phyloP scores from a whole-genome alignment of 2,329 filamentous ascomycete species.

The Aspergillus pseudoviridinutans region DNA sequence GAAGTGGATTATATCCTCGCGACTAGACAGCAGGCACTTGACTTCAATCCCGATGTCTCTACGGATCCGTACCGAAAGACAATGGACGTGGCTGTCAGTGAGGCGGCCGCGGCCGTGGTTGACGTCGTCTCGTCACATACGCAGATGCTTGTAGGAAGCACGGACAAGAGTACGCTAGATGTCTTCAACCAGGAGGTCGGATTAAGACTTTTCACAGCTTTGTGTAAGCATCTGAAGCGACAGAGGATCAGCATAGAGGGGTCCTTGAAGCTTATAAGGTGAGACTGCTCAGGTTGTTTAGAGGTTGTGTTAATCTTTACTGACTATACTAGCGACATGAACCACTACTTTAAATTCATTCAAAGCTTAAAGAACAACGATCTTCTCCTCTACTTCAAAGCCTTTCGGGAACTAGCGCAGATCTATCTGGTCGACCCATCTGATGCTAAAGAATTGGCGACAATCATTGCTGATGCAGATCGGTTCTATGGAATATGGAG shows the following conservation, averaged over 20 bases:
- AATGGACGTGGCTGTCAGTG: slow-evolving; percentile 61
- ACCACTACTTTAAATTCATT: slow-evolving; percentile 84
- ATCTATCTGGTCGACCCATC: slow-evolving; percentile 87
- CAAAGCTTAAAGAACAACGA: slow-evolving; percentile 76
- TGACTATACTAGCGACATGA: slow-evolving; percentile 69
- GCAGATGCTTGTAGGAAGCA: slow-evolving; percentile 87
- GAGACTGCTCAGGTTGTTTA: slow-evolving; percentile 11
- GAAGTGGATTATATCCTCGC: slow-evolving; percentile 95
- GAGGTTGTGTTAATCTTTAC: not conserved
- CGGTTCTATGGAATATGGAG: slow-evolving; percentile 89
- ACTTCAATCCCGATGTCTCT: slow-evolving; percentile 72
- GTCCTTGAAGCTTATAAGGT: slow-evolving; percentile 81
- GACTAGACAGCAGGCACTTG: slow-evolving; percentile 77
- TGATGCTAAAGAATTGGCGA: slow-evolving; percentile 91
- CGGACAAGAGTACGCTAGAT: slow-evolving; percentile 96
- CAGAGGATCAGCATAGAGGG: slow-evolving; percentile 88
- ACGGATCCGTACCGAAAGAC: slow-evolving; percentile 30
- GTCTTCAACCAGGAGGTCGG: slow-evolving; percentile 99
- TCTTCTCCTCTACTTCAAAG: slow-evolving; percentile 83
- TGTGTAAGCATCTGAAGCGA: slow-evolving; percentile 97
- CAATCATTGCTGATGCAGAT: slow-evolving; percentile 86
- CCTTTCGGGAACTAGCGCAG: slow-evolving; percentile 85
- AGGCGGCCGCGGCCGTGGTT: slow-evolving; percentile 75
- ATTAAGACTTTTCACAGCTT: slow-evolving; percentile 79
- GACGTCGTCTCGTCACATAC: slow-evolving; percentile 85